Conservation (phyloP, 352 stramenopile genomes). For the Pythium plurisporium region DNA sequence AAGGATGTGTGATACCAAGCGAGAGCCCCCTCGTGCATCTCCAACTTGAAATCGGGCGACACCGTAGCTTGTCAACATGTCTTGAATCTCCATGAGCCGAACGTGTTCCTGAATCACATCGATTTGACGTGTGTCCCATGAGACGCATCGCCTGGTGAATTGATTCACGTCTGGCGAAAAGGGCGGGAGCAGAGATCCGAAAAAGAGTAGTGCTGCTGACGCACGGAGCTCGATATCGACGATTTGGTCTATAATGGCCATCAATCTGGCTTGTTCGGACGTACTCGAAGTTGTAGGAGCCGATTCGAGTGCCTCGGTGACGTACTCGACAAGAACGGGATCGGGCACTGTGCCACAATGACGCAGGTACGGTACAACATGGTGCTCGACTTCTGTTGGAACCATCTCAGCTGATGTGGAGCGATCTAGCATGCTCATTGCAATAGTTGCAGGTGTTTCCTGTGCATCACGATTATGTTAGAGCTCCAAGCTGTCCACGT, state of each 20-base stretch:
- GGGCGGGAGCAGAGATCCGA: slow-evolving; percentile 39
- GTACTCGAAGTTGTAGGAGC: slow-evolving; percentile 9
- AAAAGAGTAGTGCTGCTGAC: slow-evolving; percentile 18
- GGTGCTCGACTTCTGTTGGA: slow-evolving; percentile 30
- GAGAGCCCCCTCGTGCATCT: slow-evolving; percentile 40
- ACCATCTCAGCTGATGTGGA: slow-evolving; percentile 31
- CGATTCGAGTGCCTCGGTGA: slow-evolving; percentile 19
- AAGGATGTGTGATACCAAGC: slow-evolving; percentile 57
- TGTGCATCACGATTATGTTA: slow-evolving; percentile 12
- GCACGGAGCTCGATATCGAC: slow-evolving; percentile 19
- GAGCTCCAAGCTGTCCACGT: no score
- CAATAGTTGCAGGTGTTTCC: slow-evolving; percentile 59
- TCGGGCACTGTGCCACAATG: slow-evolving; percentile 39
- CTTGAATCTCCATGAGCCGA: slow-evolving; percentile 71
- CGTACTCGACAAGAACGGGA: slow-evolving; percentile 33
- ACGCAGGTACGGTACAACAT: slow-evolving; percentile 44
- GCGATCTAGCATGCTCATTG: slow-evolving; percentile 73
- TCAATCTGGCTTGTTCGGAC: slow-evolving; percentile 20
- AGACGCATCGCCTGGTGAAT: slow-evolving; percentile 31
- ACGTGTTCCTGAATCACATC: slow-evolving; percentile 60
- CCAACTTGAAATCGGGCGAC: slow-evolving; percentile 51
- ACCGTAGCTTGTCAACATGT: slow-evolving; percentile 63
- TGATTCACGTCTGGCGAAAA: slow-evolving; percentile 51
- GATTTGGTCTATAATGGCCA: slow-evolving; percentile 26
- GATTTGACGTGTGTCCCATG: slow-evolving; percentile 39